Evolutionary conservation across 768 basidiomycete species (phyloP).

Genomic region (Cubamyces lactineus): DNA sequence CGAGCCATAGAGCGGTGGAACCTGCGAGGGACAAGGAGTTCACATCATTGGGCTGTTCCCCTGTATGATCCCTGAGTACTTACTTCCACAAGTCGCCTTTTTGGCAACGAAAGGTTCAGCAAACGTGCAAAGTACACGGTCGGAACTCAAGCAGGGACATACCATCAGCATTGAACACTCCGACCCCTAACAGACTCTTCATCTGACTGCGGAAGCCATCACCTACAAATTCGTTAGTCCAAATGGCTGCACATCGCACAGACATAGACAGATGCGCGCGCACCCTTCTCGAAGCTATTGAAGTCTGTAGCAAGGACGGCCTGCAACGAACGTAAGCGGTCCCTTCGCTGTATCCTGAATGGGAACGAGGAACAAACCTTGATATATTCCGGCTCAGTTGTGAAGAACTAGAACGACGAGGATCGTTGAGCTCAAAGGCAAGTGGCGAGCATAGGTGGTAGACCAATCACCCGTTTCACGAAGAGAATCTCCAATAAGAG

Average conservation of each 20-base stretch:
- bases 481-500: constrained; percentile 5
- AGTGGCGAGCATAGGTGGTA: not conserved
- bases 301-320: constrained; percentile 44
- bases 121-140: no score
- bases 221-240: not conserved
- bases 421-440: not conserved
- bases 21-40: constrained; percentile 30
- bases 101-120: no score
- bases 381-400: constrained; percentile 43
- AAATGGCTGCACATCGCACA: not conserved
- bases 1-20: constrained; percentile 48
- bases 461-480: not conserved
- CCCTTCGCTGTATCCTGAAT: not conserved
- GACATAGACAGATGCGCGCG: not conserved
- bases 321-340: constrained; percentile 25
- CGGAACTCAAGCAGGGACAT: not conserved
- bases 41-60: no score
- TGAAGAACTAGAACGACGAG: constrained; percentile 36
- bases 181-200: constrained; percentile 35
- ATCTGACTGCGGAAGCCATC: constrained; percentile 35
- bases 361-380: constrained; percentile 34
- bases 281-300: constrained; percentile 41
- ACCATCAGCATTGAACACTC: constrained; percentile 48
- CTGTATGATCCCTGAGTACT: not conserved
- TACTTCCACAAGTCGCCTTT: constrained; percentile 44